Base-by-base conservation (phyloP, 2,329 filamentous ascomycete genomes). In the Verticillium albo-atrum region DNA sequence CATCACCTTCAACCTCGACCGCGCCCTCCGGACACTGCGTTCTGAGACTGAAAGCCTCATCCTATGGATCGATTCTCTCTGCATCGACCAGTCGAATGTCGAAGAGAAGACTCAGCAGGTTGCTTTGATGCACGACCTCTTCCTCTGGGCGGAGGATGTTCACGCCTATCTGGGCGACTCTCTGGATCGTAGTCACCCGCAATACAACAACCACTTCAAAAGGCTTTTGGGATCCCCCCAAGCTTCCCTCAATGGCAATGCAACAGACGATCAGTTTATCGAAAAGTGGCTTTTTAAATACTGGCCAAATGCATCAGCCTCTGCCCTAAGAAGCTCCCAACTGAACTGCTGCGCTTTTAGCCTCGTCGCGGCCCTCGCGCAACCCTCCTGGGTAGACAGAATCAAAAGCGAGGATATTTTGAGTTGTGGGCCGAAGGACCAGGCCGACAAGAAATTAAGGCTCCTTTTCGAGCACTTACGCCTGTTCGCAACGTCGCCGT, bases 1-100 rank as follows among this genome's bases (percentile, higher is more conserved):
- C 9, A 65, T 71, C 54, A 71, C 68, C 4, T 57, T 62, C 28
- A 72, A 70, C 52, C 63, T 72, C 15, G 65, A 71, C 20, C 61
- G 65, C 25, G 69, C 69, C 1, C 55, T 72, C 17, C 64, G 67
- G 6, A 64, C 68, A 5, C 54, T 71, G 32, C 68, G 20, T 30
- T 5, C 9, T 27, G 28, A n/a, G 23, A n/a, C n/a, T 9, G 23
- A 15, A 6, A 7, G 51, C 4, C n/a, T 61, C 10, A 23, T 47
- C 9, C 26, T 61, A 7, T 59, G 60, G 60, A 51, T 61, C 14
- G 60, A 61, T 6, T 57, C 47, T 14, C 28, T 61, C 7, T 61
- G 57, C 28, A 61, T 61, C 17, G 58, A 61, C 17, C 60, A 61
- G 47, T 15, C n/a, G n/a, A 57, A 61, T 28, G 25, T 50, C 27